These are phyloP conservation scores for Eucalyptus curtisii DNA, from an alignment of 345 rosid genomes.

Conservation along the genomic window DNA sequence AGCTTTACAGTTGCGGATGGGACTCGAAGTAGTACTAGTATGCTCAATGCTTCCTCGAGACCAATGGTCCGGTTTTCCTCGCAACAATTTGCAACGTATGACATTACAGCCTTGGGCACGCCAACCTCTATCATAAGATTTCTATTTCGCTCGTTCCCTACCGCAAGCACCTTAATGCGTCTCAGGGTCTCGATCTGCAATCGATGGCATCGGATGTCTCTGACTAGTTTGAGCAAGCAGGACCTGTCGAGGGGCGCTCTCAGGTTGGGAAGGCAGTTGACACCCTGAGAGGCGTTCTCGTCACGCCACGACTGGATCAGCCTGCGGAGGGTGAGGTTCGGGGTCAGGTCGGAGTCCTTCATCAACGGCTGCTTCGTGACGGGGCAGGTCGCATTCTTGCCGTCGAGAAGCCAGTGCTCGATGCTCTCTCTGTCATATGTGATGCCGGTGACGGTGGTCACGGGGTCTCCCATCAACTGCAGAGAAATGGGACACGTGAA, in stretches of 20 bases:
- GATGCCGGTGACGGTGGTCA: constrained; percentile 61
- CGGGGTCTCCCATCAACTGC: constrained; percentile 84
- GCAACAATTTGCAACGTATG: constrained; percentile 15
- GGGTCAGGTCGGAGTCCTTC: constrained; percentile 47
- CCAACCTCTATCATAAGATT: constrained; percentile 44
- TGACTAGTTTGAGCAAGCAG: constrained; percentile 19
- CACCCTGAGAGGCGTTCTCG: constrained; percentile 34
- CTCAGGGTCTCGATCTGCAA: constrained; percentile 11
- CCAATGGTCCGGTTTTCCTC: constrained; percentile 4
- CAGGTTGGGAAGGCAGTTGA: constrained; percentile 47
- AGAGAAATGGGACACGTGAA: constrained; percentile 78
- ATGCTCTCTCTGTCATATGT: constrained; percentile 80
- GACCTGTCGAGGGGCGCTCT: constrained; percentile 24
- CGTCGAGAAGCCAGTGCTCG: constrained; percentile 49
- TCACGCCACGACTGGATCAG: constrained; percentile 61
- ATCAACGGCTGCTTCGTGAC: constrained; percentile 56
- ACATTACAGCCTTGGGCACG: constrained; percentile 21
- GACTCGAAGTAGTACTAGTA: constrained; percentile 23
- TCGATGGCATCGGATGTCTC: constrained; percentile 5
- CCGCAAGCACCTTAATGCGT: constrained; percentile 30
- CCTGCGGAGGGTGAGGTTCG: constrained; percentile 69
- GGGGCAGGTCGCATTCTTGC: constrained; percentile 29
- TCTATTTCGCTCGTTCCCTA: constrained; percentile 34
- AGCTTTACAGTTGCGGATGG: constrained; percentile 17
- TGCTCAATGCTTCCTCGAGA: constrained; percentile 36